Base-by-base conservation (phyloP, 257 asterid genomes). In the Capsicum pubescens region DNA sequence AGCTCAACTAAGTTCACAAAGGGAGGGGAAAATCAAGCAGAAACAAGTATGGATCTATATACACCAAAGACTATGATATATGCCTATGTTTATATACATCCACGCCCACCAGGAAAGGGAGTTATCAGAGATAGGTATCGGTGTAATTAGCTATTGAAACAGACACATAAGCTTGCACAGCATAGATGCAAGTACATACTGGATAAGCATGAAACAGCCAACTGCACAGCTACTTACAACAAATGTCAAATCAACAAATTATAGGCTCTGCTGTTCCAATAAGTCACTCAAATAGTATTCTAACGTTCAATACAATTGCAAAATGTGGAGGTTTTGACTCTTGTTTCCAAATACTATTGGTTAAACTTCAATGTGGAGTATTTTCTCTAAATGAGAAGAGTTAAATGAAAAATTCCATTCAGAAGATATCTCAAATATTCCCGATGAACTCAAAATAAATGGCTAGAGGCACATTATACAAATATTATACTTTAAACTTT, bases 21-120 rank as follows among this genome's bases (percentile, higher is more conserved):
- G 48, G 9, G 11, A 14, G 42, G 63, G 15, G 63, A 0, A 52
- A 52, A 76, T 76, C 81, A 52, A 52, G 9, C 63, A 52, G 15
- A 76, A 76, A 54, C 61, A 52, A 76, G 21, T 76, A 76, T 52
- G 80, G 59, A 72, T 72, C 42, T 46, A 48, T 58, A 11, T 72
- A 76, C 81, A 76, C 26, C 16, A 76, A 35, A 14, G 81, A 26
- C 48, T 26, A 74, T 3, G 63, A 76, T 76, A 52, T 5, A 71
- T 71, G 58, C 7, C 36, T 44, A 71, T 71, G 14, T 68, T 70
- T 70, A 16, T 19, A 76, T 46, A 76, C 63, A 52, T 26, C 61
- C 63, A 52, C n/a, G 4, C 46, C 39, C 48, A 19, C 60, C 60
- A 50, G 60, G 42, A 48, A 72, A 48, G 44, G 60, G 57, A 72